These are phyloP conservation scores for Solanum tarijense DNA, from an alignment of 257 asterid species.

Conservation along the genomic window DNA sequence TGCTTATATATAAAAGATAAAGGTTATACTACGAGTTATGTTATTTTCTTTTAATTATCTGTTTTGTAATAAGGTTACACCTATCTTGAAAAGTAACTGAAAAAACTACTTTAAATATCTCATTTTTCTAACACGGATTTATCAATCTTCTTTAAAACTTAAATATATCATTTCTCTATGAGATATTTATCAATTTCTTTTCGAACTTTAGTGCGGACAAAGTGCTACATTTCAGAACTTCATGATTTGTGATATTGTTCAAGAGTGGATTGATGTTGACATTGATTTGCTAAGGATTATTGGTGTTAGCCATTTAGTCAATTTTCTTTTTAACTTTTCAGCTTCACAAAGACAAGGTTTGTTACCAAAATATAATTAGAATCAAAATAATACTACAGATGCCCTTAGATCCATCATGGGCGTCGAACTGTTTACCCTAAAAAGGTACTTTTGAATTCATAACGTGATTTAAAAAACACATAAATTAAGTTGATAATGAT, in stretches of 20 bases:
- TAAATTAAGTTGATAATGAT: not conserved
- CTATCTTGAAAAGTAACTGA: not conserved
- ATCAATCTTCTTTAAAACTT: not conserved
- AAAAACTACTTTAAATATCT: not conserved
- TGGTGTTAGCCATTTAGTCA: not conserved
- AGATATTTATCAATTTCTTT: not conserved
- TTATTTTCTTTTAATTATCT: too few species aligned
- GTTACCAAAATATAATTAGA: not conserved
- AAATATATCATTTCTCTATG: not conserved
- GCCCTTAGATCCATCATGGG: too few species aligned
- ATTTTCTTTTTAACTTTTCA: not conserved
- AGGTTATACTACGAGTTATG: too few species aligned
- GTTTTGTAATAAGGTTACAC: too few species aligned
- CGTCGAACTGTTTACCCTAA: not conserved
- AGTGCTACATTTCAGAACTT: not conserved
- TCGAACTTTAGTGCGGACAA: not conserved
- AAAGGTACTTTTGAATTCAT: not conserved
- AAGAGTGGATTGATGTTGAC: too few species aligned
- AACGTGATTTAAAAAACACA: too few species aligned
- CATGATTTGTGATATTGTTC: too few species aligned
- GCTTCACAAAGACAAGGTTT: not conserved
- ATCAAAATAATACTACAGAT: too few species aligned
- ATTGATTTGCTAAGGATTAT: too few species aligned
- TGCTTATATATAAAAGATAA: not conserved
- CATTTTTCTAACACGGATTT: not conserved